Percentiles rank a stretch among this genome's conserved stretches.
Evolutionary conservation across 169 alveolate genomes (phyloP).

Genomic region (Plasmodium blacklocki): DNA sequence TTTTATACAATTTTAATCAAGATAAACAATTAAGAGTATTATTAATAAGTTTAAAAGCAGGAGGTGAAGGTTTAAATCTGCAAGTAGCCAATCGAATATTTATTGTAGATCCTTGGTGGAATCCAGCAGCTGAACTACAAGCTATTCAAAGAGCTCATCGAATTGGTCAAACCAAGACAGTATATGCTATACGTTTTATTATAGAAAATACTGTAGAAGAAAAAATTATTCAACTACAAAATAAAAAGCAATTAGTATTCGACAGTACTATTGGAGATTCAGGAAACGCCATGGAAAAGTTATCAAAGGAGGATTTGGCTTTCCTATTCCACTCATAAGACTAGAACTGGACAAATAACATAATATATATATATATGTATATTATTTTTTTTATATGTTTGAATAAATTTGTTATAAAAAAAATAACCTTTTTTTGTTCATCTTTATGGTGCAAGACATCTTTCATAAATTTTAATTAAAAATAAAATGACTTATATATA

Average conservation of each 20-base stretch:
- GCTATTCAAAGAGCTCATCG: slow-evolving; percentile 98
- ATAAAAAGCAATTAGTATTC: slow-evolving; percentile 92
- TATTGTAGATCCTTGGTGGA: slow-evolving; percentile 99
- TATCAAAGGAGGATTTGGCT: slow-evolving; percentile 90
- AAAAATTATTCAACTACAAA: slow-evolving; percentile 94
- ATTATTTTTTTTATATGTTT: background rate
- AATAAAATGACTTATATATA: no score
- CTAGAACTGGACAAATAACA: background rate
- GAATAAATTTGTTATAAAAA: no score
- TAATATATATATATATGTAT: background rate
- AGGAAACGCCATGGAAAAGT: slow-evolving; percentile 88
- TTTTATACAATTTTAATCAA: slow-evolving; percentile 88
- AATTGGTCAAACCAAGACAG: slow-evolving; percentile 96
- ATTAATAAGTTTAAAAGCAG: slow-evolving; percentile 95
- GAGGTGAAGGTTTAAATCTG: slow-evolving; percentile 98
- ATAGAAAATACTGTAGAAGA: slow-evolving; percentile 97
- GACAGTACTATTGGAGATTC: slow-evolving; percentile 90
- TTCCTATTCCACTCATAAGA: slow-evolving; percentile 85
- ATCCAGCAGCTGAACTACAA: slow-evolving; percentile 99
- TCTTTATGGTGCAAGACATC: no score
- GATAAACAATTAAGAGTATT: slow-evolving; percentile 88
- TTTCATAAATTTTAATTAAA: no score
- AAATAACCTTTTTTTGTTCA: no score
- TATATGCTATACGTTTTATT: slow-evolving; percentile 94
- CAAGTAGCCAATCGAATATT: slow-evolving; percentile 97